Conservation (phyloP, 768 basidiomycete genomes). For the Russula dissimulans region DNA sequence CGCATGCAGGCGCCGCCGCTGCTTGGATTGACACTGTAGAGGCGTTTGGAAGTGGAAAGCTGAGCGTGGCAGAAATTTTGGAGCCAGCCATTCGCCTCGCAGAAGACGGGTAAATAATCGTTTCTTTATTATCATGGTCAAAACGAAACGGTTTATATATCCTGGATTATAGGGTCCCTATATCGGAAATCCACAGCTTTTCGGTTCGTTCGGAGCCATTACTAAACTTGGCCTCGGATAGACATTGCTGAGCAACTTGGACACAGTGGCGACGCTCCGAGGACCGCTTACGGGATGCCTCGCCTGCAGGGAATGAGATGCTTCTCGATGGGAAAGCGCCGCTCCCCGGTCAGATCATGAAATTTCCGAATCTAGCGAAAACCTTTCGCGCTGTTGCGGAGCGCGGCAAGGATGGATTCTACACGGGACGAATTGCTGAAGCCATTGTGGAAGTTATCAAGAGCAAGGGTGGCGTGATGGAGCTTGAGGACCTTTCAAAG, state of each 20-base stretch:
- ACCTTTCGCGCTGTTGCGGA: constrained; percentile 76
- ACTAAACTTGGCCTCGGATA: constrained; percentile 1
- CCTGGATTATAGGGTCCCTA: constrained; percentile 54
- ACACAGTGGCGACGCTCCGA: constrained; percentile 52
- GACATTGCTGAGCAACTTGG: constrained; percentile 1
- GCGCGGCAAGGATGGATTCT: constrained; percentile 87
- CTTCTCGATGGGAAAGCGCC: constrained; percentile 79
- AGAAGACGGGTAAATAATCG: constrained; percentile 61
- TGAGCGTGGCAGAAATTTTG: constrained; percentile 61
- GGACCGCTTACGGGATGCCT: constrained; percentile 68
- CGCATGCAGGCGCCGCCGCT: constrained; percentile 70
- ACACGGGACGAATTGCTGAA: constrained; percentile 84
- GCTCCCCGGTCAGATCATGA: constrained; percentile 74
- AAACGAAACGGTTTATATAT: background rate
- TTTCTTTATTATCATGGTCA: background rate
- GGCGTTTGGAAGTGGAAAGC: constrained; percentile 67
- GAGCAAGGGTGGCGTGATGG: constrained; percentile 88
- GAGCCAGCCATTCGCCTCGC: constrained; percentile 87
- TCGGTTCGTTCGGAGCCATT: constrained; percentile 40
- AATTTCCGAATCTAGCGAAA: constrained; percentile 68
- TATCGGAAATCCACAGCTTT: constrained; percentile 70
- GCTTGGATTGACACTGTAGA: constrained; percentile 91
- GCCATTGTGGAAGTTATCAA: constrained; percentile 82
- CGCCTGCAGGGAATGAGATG: constrained; percentile 81
- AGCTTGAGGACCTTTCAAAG: constrained; percentile 81